Base-by-base conservation (phyloP, 345 rosid genomes). In the Hibiscus syriacus region DNA sequence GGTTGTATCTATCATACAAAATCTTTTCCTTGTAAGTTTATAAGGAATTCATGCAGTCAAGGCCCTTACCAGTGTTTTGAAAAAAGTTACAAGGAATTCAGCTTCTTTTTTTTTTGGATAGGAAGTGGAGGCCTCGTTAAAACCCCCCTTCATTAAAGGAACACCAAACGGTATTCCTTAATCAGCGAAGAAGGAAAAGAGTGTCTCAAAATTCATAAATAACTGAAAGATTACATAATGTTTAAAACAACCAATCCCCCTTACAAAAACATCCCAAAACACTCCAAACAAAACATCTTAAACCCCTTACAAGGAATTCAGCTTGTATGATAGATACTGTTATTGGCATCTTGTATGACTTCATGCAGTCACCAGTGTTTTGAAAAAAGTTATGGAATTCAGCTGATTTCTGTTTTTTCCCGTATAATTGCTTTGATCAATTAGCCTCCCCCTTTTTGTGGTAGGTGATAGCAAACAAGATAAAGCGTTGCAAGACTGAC, bases 401-500 rank as follows among this genome's bases (percentile, higher is more conserved):
- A 41, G 55, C 46, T 53, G 19, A 43, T 71, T n/a, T 52, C 32
- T 22, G 17, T 19, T 67, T 69, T 54, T 29, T 20, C 26, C 27
- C 26, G 46, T 64, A 22, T 30, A 19, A 20, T 52, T 11, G 41
- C 27, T 60, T 69, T 1, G 19, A 5, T 56, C 46, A 16, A 46
- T 45, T 7, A 30, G 22, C 67, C 5, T 53, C 27, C 20, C 22
- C 3, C 5, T 30, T 48, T 61, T 3, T 39, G 52, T 55, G 81
- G 61, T 78, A 92, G 98, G 86, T 79, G 26, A 83, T 92, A 72
- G 87, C 83, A 25, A 86, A 85, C 86, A 90, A 90, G 84, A 90
- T 93, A 59, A 92, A 93, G 71, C 83, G 96, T 52, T 93, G 97
- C 92, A 90, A 90, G 79, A 88, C 96, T 5, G 97, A 92, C 75